Evolutionary conservation across 352 stramenopile species (phyloP).

Genomic region (Pythium periplocum): DNA sequence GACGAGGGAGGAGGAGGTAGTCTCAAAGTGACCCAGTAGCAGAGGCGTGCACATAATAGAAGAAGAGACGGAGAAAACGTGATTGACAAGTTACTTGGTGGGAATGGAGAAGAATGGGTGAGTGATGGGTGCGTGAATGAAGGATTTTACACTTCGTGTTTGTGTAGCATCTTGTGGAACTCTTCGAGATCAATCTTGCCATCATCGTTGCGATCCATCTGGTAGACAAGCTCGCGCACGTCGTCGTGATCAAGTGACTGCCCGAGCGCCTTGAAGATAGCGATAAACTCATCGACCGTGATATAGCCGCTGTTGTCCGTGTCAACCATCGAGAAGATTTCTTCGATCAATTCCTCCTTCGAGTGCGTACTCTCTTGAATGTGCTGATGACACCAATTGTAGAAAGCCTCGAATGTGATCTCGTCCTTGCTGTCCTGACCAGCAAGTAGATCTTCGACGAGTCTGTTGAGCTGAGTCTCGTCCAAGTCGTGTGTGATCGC

Average conservation of each 20-base stretch:
- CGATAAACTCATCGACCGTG: constrained; percentile 70
- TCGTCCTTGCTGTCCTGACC: constrained; percentile 29
- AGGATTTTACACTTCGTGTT: constrained; percentile 49
- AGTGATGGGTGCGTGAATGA: neutral
- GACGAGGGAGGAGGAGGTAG: too few relatives aligned
- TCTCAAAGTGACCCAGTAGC: too few relatives aligned
- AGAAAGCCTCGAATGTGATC: constrained; percentile 65
- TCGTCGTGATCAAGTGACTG: constrained; percentile 70
- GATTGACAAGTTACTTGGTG: too few relatives aligned
- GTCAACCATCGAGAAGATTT: constrained; percentile 75
- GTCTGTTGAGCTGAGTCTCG: constrained; percentile 42
- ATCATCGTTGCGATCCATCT: constrained; percentile 71
- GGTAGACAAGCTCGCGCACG: constrained; percentile 65
- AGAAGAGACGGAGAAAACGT: neutral
- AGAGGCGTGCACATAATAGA: neutral
- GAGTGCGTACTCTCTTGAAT: constrained; percentile 49
- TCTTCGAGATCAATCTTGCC: constrained; percentile 73
- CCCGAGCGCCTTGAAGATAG: constrained; percentile 62
- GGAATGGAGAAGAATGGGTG: too few relatives aligned
- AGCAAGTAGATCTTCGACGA: constrained; percentile 51
- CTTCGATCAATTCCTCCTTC: constrained; percentile 56
- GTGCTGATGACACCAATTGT: constrained; percentile 60
- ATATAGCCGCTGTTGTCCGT: constrained; percentile 53
- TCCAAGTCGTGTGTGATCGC: constrained; percentile 66
- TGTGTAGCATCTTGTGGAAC: constrained; percentile 68